Conservation (phyloP, 306 rosid genomes). For the Cicer chorassanicum region DNA sequence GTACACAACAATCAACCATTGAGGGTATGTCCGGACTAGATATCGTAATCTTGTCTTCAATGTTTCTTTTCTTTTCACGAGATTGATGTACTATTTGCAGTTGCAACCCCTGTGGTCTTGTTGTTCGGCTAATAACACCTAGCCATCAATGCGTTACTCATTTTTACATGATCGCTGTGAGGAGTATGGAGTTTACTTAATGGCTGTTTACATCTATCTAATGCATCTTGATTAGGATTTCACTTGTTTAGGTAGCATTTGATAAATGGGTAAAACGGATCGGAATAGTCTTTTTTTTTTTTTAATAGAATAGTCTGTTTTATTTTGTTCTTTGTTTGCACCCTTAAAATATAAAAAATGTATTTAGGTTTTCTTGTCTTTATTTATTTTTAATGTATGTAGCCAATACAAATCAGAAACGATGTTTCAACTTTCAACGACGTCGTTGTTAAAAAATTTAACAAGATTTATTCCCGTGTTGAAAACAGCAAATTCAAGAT, state of each 20-base stretch:
- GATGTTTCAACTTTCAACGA: neutral
- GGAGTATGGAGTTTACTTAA: neutral
- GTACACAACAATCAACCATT: slow-evolving; percentile 15
- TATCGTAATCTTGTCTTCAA: slow-evolving; percentile 28
- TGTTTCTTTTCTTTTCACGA: slow-evolving; percentile 22
- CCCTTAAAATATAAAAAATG: neutral
- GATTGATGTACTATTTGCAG: slow-evolving; percentile 35
- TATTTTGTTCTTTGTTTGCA: neutral
- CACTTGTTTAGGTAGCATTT: neutral
- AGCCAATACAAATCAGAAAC: neutral
- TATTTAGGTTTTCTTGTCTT: neutral
- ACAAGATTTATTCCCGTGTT: too few species aligned
- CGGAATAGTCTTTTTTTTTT: neutral
- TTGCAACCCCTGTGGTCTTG: slow-evolving; percentile 41
- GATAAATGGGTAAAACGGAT: neutral
- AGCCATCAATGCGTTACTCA: slow-evolving; percentile 16
- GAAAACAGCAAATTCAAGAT: too few species aligned
- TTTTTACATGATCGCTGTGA: slow-evolving; percentile 27
- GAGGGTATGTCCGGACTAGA: slow-evolving; percentile 35
- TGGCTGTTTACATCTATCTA: slow-evolving; percentile 8
- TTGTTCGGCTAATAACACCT: slow-evolving; percentile 25
- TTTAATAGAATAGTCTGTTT: neutral
- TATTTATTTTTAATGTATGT: neutral
- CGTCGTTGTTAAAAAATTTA: too few species aligned
- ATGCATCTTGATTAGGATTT: neutral